Base-by-base conservation (phyloP, 176 grass and related monocot species). In the Cymbopogon citratus region DNA sequence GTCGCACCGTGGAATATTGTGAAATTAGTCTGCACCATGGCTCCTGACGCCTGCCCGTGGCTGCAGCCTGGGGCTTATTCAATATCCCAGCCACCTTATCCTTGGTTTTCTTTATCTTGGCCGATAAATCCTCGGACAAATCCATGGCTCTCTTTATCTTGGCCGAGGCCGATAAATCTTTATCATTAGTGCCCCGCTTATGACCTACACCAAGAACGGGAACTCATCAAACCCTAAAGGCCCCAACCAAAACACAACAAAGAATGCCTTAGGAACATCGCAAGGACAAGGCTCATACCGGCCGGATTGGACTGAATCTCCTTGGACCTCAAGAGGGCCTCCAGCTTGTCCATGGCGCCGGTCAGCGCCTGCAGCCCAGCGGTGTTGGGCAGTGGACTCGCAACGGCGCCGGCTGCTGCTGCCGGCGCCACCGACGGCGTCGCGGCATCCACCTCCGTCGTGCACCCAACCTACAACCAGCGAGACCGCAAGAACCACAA, bases 21-120 rank as follows among this genome's bases (percentile, higher is more conserved):
- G 92, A 94, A 31, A 94, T 90, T 26, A 94, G 86, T 8, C 87
- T 89, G 75, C 89, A 79, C 92, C 92, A 94, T n/a, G 88, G 81
- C 45, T 87, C 82, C 51, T 80, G 80, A 39, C 68, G 71, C 78
- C 57, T 79, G 72, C 36, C 71, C 36, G 64, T 43, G 63, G 45
- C 59, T 1, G 82, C 43, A 3, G 4, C 44, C 39, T 81, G 86
- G 4, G 57, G 74, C 16, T 89, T 85, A 6, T 59, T 79, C 64
- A 88, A 23, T 39, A 73, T 54, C n/a, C n/a, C n/a, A n/a, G n/a
- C n/a, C n/a, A n/a, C n/a, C n/a, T n/a, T n/a, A 54, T 56, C 51
- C 19, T n/a, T 56, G 51, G 51, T 56, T 56, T 3, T 56, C 19
- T 56, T 56, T 56, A 56, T 82, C 33, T 79, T 61, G 33, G 76